These are phyloP conservation scores for Rosa multiflora DNA, from an alignment of 306 rosid genomes.

Conservation along the genomic window DNA sequence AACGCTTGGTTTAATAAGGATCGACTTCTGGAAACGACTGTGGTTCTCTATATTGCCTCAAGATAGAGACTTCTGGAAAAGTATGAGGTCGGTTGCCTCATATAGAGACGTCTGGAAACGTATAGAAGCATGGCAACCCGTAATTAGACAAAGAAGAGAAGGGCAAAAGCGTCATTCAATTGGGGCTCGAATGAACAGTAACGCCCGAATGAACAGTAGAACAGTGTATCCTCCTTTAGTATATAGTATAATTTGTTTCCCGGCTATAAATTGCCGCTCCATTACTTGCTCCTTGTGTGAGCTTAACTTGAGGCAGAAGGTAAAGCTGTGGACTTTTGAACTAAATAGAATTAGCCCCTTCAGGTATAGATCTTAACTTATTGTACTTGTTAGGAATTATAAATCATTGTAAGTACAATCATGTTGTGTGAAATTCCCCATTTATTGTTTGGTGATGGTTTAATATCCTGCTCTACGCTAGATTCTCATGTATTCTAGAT, in stretches of 20 bases:
- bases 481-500: background rate
- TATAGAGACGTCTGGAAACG: too few species aligned
- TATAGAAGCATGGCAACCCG: too few species aligned
- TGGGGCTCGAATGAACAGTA: too few species aligned
- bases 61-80: too few species aligned
- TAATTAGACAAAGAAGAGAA: too few species aligned
- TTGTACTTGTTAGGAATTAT: background rate
- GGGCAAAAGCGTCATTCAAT: too few species aligned
- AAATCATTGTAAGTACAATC: background rate
- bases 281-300: background rate
- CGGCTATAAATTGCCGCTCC: background rate
- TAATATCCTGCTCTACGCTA: background rate
- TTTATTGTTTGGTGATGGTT: background rate
- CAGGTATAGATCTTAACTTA: background rate
- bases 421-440: background rate
- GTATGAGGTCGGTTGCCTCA: too few species aligned
- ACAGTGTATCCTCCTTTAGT: too few species aligned
- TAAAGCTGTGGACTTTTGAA: background rate
- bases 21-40: too few species aligned
- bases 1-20: too few species aligned
- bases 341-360: background rate
- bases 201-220: too few species aligned
- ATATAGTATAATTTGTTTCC: background rate
- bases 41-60: too few species aligned
- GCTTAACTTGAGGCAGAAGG: background rate